phyloP scores from a whole-genome alignment of 2,329 filamentous ascomycete species.

The Phaeosphaeriaceae sp. region DNA sequence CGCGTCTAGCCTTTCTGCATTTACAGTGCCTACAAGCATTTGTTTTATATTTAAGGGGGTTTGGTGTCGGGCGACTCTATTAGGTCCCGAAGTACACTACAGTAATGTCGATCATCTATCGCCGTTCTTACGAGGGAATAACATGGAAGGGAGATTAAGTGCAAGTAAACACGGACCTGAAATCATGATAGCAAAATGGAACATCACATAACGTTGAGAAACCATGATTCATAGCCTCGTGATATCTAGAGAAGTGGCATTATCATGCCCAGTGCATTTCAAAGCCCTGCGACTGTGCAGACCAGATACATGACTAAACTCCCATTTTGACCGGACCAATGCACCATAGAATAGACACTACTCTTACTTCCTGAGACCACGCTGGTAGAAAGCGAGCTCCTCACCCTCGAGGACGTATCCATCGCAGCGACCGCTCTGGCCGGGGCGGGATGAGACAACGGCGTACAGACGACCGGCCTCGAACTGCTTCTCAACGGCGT shows the following conservation, averaged over 20 bases:
- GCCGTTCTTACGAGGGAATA: too few species aligned
- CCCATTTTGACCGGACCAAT: constrained; percentile 51
- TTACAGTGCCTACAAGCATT: too few species aligned
- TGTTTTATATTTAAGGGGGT: too few species aligned
- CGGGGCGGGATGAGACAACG: constrained; percentile 88
- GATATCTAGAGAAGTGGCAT: constrained; percentile 49
- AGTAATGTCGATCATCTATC: too few species aligned
- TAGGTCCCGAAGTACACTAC: too few species aligned
- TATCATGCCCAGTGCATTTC: constrained; percentile 46
- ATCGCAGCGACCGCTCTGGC: constrained; percentile 95
- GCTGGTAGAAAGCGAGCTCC: constrained; percentile 99
- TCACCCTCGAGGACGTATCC: constrained; percentile 99
- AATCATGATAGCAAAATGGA: not conserved
- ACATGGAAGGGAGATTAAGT: too few species aligned
- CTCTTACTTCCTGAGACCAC: constrained; percentile 95
- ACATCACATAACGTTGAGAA: constrained; percentile 40
- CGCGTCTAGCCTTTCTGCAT: too few species aligned
- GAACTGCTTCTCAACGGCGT: constrained; percentile 95
- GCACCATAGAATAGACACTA: constrained; percentile 49
- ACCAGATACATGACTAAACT: constrained; percentile 51
- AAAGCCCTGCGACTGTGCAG: constrained; percentile 46
- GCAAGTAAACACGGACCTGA: too few species aligned
- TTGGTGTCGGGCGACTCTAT: too few species aligned
- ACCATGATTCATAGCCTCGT: constrained; percentile 47
- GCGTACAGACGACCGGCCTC: constrained; percentile 98